These are phyloP conservation scores for Fistulina hepatica DNA, from an alignment of 1,284 basidiomycete genomes.

Conservation along the genomic window DNA sequence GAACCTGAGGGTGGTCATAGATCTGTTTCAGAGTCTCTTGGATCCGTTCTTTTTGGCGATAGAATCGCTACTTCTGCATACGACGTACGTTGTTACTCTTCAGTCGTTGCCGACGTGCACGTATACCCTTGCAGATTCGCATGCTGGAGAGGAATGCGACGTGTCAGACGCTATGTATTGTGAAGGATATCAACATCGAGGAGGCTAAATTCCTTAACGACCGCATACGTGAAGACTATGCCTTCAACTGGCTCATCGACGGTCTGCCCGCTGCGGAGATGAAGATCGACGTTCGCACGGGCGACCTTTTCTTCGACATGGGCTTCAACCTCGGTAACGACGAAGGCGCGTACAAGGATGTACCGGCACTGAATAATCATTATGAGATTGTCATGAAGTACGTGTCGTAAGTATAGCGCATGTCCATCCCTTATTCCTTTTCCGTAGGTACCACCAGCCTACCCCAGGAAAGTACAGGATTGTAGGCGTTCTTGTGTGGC, in stretches of 20 bases:
- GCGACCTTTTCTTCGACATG: slow-evolving; percentile 84
- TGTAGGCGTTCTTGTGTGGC: slow-evolving; percentile 90
- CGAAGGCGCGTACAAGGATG: slow-evolving; percentile 39
- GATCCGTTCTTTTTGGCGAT: slow-evolving; percentile 93
- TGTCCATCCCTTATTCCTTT: slow-evolving; percentile 1
- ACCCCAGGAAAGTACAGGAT: slow-evolving; percentile 63
- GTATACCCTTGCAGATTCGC: slow-evolving; percentile 40
- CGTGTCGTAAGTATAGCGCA: slow-evolving; percentile 12
- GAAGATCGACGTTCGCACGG: slow-evolving; percentile 69
- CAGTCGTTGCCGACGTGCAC: slow-evolving; percentile 1
- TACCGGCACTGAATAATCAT: slow-evolving; percentile 82
- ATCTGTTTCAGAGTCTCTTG: slow-evolving; percentile 81
- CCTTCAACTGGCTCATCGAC: slow-evolving; percentile 91
- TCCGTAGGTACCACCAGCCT: slow-evolving; percentile 69
- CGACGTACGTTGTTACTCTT: slow-evolving; percentile 41
- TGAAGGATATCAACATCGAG: slow-evolving; percentile 45
- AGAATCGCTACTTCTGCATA: slow-evolving; percentile 89
- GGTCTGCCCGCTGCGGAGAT: slow-evolving; percentile 91
- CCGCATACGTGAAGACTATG: slow-evolving; percentile 87
- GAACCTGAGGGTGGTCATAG: slow-evolving; percentile 65
- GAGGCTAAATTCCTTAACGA: slow-evolving; percentile 87
- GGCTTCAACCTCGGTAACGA: slow-evolving; percentile 75
- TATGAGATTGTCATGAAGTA: slow-evolving; percentile 77
- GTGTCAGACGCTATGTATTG: slow-evolving; percentile 70
- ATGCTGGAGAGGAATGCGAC: slow-evolving; percentile 66